A percentile compares a stretch with the other conserved stretches of the same genome.
Evolutionary conservation across 2,329 filamentous ascomycete species (phyloP).

Genomic region (Diaporthe humulicola): DNA sequence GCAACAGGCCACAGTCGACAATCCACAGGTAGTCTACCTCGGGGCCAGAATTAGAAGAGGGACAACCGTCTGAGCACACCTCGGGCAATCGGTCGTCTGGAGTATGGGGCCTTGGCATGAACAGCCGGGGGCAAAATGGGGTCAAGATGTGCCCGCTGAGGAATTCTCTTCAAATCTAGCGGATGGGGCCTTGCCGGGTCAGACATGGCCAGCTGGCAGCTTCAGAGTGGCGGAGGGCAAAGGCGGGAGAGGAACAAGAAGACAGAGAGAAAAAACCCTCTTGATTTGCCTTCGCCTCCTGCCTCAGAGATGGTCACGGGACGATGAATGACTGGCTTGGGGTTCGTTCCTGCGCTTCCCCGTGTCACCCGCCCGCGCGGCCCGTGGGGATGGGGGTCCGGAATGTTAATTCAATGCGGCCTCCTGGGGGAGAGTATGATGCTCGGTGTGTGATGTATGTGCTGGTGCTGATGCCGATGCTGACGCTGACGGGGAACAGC

Average conservation of each 20-base stretch:
- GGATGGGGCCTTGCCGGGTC: constrained; percentile 13
- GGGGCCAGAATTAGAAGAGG: background rate
- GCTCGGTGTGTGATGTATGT: background rate
- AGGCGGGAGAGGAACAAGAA: background rate
- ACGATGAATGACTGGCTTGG: constrained; percentile 27
- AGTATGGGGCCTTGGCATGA: constrained; percentile 14
- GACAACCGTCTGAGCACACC: background rate
- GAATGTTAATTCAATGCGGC: constrained; percentile 16
- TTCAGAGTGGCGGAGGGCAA: background rate
- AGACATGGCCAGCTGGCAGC: constrained; percentile 23
- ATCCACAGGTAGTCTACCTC: background rate
- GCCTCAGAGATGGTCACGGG: constrained; percentile 37
- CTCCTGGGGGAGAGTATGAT: background rate
- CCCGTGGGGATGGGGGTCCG: constrained; percentile 19
- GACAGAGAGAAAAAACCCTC: background rate
- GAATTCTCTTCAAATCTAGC: constrained; percentile 30
- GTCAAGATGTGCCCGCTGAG: constrained; percentile 18
- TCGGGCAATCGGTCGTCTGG: constrained; percentile 18
- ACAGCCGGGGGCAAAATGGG: constrained; percentile 18
- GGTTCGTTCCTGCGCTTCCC: constrained; percentile 38
- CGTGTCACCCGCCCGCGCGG: constrained; percentile 23
- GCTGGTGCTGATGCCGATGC: constrained; percentile 13
- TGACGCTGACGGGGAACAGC: background rate
- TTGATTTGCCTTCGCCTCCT: constrained; percentile 29
- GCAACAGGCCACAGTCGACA: background rate